Base-by-base conservation (phyloP, 495 filamentous ascomycete species). In the Hypoxylon rickii region DNA sequence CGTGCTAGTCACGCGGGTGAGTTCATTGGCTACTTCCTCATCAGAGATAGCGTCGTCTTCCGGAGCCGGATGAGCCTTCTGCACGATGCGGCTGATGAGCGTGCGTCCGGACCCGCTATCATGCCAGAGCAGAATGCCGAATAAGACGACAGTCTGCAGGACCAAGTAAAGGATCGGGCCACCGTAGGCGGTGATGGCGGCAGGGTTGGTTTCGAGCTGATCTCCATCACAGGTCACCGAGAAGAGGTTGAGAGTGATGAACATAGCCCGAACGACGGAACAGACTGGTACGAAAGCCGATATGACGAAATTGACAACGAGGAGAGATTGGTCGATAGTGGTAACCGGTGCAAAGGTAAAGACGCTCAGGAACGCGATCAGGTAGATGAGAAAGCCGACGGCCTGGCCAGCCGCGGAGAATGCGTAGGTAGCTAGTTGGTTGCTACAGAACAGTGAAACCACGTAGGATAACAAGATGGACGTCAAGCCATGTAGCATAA, bases 241-340 rank as follows among this genome's bases (percentile, higher is more conserved):
- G 74, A 95, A 96, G 15, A 89, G 73, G 64, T 95, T 95, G 36
- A 95, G 75, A 2, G 86, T 73, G 4, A 92, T 66, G 58, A 93
- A 88, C 40, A 96, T 63, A 0, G 89, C 78, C 32, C 89, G 76
- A 20, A 83, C 68, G 5, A 93, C 77, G 19, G 81, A 89, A 16
- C 82, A 84, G 38, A 87, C 79, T 0, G 91, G 91, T 2, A 87
- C 79, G 41, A 93, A 74, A 0, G 80, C 71, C 1, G 83, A 82
- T 21, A 94, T 76, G 1, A 81, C 79, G 63, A 84, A 95, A 62
- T 92, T 85, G 3, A 83, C 81, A 17, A 87, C 69, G 2, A 83
- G 61, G 16, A 90, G 67, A 47, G 80, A 69, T 2, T 61, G 58
- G 58, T 90, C 85, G 24, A 87, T 80, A 36, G 79, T 75, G 46